These are phyloP conservation scores for Suillus luteus DNA, from an alignment of 768 basidiomycete genomes.

Conservation along the genomic window DNA sequence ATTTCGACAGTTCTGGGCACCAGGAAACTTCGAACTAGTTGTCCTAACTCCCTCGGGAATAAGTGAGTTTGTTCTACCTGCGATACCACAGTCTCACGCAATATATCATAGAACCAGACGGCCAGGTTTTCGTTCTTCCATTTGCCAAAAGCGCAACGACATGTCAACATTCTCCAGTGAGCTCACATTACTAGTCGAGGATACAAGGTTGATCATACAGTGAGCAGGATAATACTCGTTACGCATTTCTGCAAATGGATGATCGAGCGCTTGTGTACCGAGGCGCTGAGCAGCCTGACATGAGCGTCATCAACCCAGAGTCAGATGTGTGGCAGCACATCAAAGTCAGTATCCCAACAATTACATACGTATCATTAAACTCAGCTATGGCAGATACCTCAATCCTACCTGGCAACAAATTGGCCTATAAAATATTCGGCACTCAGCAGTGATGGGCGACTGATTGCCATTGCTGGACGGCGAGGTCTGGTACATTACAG, in stretches of 20 bases:
- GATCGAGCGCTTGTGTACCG: constrained; percentile 92
- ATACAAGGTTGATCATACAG: constrained; percentile 15
- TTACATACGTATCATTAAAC: constrained; percentile 9
- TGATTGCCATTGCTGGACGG: constrained; percentile 91
- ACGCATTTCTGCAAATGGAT: constrained; percentile 94
- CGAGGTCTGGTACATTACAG: constrained; percentile 93
- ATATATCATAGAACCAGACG: constrained; percentile 49
- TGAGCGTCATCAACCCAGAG: constrained; percentile 97
- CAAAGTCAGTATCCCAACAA: constrained; percentile 53
- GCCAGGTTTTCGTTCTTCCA: constrained; percentile 81
- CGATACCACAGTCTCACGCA: constrained; percentile 8
- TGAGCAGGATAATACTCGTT: constrained; percentile 89
- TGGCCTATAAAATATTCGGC: constrained; percentile 95
- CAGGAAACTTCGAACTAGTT: constrained; percentile 89
- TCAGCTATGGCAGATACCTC: constrained; percentile 67
- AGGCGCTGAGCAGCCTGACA: constrained; percentile 95
- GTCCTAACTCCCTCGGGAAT: constrained; percentile 60
- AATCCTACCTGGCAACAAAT: constrained; percentile 83
- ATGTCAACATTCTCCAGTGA: constrained; percentile 86
- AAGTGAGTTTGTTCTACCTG: constrained; percentile 40
- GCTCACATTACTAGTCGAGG: constrained; percentile 26
- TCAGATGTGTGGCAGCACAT: constrained; percentile 98
- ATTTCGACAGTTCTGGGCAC: constrained; percentile 79
- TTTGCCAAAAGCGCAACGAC: constrained; percentile 96
- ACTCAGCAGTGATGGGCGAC: constrained; percentile 84